Evolutionary conservation across 257 asterid genomes (phyloP).

Genomic region (Lycium ferocissimum): DNA sequence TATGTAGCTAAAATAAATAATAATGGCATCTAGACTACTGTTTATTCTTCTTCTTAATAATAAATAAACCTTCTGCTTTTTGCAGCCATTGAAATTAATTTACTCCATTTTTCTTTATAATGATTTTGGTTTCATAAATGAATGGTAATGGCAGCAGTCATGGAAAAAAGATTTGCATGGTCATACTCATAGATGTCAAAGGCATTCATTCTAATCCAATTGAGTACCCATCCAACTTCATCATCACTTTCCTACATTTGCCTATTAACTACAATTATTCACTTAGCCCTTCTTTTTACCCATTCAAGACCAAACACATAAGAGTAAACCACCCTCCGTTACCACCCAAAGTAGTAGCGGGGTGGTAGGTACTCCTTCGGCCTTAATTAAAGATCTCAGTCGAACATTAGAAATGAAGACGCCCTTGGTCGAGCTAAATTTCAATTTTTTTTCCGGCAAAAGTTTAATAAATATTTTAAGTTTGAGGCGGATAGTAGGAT

Average conservation of each 20-base stretch:
- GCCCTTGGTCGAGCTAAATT: too few relatives aligned
- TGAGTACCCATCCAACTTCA: slow-evolving; percentile 34
- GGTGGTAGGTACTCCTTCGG: not conserved
- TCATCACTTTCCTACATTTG: slow-evolving; percentile 29
- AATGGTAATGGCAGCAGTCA: slow-evolving; percentile 45
- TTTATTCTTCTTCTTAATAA: slow-evolving; percentile 37
- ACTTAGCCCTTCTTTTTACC: slow-evolving; percentile 39
- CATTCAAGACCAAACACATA: slow-evolving; percentile 19
- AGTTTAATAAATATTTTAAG: too few relatives aligned
- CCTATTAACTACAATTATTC: slow-evolving; percentile 62
- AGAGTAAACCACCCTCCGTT: not conserved
- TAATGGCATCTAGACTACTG: slow-evolving; percentile 47
- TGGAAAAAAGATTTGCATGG: slow-evolving; percentile 59
- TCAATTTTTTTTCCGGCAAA: too few relatives aligned
- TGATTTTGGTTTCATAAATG: slow-evolving; percentile 64
- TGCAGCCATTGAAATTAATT: slow-evolving; percentile 54
- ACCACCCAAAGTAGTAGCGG: not conserved
- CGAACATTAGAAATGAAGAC: not conserved
- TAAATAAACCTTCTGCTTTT: slow-evolving; percentile 33
- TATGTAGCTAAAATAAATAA: slow-evolving; percentile 42
- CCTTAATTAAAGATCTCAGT: not conserved
- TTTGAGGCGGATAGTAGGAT: too few relatives aligned
- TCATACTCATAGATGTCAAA: slow-evolving; percentile 51
- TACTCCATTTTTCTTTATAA: slow-evolving; percentile 34
- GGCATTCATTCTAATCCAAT: slow-evolving; percentile 46